phyloP scores from a whole-genome alignment of 2,329 filamentous ascomycete genomes.

The Basipetospora chlamydospora region DNA sequence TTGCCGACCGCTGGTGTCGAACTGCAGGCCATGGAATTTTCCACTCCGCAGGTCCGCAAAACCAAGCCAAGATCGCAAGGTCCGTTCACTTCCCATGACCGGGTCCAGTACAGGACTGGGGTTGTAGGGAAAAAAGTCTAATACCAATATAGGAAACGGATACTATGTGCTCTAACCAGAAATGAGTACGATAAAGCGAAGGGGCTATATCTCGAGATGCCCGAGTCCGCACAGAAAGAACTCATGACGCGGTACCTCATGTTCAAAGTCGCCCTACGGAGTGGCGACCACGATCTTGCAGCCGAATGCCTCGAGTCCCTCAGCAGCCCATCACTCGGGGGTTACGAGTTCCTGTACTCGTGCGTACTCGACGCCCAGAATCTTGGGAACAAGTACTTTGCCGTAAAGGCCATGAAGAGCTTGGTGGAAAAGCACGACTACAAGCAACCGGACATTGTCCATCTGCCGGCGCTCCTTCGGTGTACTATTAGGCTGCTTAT shows the following conservation, averaged over 20 bases:
- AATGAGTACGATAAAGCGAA: constrained; percentile 39
- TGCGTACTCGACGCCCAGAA: constrained; percentile 67
- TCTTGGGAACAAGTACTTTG: constrained; percentile 44
- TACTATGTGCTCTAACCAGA: constrained; percentile 51
- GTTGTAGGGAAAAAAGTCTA: no score
- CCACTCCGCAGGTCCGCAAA: constrained; percentile 46
- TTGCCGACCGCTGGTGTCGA: constrained; percentile 56
- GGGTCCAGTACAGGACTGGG: no score
- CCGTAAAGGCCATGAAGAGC: constrained; percentile 23
- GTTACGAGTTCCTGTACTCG: constrained; percentile 54
- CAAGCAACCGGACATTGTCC: constrained; percentile 11
- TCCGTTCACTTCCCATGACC: constrained; percentile 20
- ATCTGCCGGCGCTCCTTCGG: constrained; percentile 22
- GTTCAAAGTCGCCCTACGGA: constrained; percentile 56
- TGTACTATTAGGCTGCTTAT: constrained; percentile 39
- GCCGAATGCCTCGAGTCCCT: constrained; percentile 48
- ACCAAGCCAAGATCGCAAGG: constrained; percentile 56
- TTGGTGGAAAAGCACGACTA: constrained; percentile 15
- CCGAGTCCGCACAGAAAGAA: constrained; percentile 40
- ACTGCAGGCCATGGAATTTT: constrained; percentile 56
- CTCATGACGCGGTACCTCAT: constrained; percentile 57
- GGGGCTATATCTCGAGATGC: constrained; percentile 43
- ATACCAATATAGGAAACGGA: constrained; percentile 63
- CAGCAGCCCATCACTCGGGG: constrained; percentile 32
- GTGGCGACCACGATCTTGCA: constrained; percentile 42